These are phyloP conservation scores for Salmacisia buchloeana DNA, from an alignment of 1,284 basidiomycete species.

Conservation along the genomic window DNA sequence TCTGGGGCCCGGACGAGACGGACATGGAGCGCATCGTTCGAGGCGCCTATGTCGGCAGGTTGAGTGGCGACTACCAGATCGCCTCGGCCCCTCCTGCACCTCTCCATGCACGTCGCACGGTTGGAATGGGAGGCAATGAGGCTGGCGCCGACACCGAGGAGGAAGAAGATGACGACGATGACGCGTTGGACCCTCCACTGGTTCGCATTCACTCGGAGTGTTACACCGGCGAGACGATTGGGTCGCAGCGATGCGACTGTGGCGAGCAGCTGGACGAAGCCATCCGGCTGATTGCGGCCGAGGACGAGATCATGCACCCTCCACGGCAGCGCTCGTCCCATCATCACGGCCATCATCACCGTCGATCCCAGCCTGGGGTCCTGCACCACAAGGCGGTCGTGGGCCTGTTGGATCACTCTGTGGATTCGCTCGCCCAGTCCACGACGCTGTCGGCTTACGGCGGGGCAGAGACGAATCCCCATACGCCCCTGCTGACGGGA, in stretches of 20 bases:
- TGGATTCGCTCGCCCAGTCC: too few relatives aligned
- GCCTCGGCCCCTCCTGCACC: constrained; percentile 56
- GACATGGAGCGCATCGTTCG: constrained; percentile 87
- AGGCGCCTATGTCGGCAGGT: constrained; percentile 84
- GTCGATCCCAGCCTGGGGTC: too few relatives aligned
- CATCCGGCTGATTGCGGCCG: constrained; percentile 69
- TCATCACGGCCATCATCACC: too few relatives aligned
- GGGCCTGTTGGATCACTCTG: too few relatives aligned
- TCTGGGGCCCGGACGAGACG: constrained; percentile 81
- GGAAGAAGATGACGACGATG: constrained; percentile 24
- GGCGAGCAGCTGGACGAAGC: constrained; percentile 98
- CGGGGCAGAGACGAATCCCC: too few relatives aligned
- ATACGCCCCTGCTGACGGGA: too few relatives aligned
- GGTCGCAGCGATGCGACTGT: constrained; percentile 97
- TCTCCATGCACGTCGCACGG: neutral
- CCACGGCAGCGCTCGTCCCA: neutral
- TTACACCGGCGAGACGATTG: constrained; percentile 96
- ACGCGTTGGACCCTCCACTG: constrained; percentile 59
- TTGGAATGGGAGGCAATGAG: neutral
- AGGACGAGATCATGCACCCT: constrained; percentile 7
- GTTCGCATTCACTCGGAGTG: constrained; percentile 97
- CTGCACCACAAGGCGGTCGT: too few relatives aligned
- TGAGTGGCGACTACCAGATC: constrained; percentile 61
- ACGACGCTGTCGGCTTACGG: too few relatives aligned
- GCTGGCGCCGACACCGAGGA: constrained; percentile 42